A percentile compares a stretch with the other conserved stretches of the same genome.
These are phyloP conservation scores for Fraxinus ornus DNA, from an alignment of 305 asterid species.

Conservation along the genomic window DNA sequence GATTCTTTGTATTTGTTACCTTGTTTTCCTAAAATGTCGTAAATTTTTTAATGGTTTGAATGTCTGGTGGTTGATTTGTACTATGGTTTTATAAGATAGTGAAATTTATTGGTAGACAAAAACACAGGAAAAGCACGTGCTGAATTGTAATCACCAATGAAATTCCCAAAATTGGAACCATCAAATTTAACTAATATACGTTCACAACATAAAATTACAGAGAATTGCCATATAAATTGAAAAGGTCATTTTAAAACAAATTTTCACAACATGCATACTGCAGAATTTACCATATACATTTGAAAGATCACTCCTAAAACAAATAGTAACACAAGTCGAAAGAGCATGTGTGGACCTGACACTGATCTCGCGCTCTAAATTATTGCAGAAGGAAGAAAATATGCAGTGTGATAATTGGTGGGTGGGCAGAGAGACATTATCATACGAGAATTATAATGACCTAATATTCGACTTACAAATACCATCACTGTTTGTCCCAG, in stretches of 20 bases:
- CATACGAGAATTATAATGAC: neutral
- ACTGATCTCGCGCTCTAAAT: neutral
- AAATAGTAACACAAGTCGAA: neutral
- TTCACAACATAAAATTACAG: neutral
- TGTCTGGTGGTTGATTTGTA: neutral
- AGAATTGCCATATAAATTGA: neutral
- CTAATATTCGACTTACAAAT: neutral
- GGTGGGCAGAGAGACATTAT: neutral
- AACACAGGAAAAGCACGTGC: neutral
- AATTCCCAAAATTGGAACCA: neutral
- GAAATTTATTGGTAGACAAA: neutral
- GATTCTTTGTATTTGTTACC: neutral
- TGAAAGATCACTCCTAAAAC: neutral
- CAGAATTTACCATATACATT: neutral
- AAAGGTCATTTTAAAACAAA: neutral
- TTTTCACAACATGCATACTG: neutral
- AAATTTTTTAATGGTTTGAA: neutral
- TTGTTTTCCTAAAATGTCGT: neutral
- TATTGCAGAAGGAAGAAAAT: neutral
- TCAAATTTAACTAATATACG: neutral
- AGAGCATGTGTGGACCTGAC: neutral
- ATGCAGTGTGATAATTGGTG: neutral
- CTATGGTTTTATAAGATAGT: neutral
- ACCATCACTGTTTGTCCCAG: neutral
- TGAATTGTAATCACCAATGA: neutral